Base-by-base conservation (phyloP, 192 early-diverging fungal genomes). In the Physocladia obscura region DNA sequence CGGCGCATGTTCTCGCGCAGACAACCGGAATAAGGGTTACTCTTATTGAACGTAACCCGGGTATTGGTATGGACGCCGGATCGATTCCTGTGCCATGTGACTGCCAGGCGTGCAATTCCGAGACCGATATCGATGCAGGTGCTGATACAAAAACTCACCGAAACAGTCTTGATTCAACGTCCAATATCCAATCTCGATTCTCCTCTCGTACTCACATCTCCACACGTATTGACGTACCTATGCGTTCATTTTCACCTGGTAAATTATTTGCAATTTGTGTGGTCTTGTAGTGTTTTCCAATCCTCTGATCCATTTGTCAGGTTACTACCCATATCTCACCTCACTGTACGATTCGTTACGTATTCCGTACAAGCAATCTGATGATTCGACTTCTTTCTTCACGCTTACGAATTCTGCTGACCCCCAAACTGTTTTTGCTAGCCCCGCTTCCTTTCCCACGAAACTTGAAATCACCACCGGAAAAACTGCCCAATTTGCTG, bases 211-310 rank as follows among this genome's bases (percentile, higher is more conserved):
- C n/a, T n/a, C 62, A 65, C 35, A 51, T 31, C 31, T 11, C n/a
- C 15, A 40, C 63, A n/a, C 60, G 79, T n/a, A 82, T 84, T 49
- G 83, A 82, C 40, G 81, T 83, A 4, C 83, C 83, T 19, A 85
- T 85, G 83, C 73, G 83, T 32, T 73, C 69, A 29, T 82, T 85
- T 64, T 82, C 79, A 49, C 78, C 78, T 15, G 75, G 74, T 77
- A 34, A 35, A 61, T 11, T 60, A 27, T 69, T 11, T 63, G n/a
- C n/a, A n/a, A n/a, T n/a, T n/a, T n/a, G n/a, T n/a, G n/a, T n/a
- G n/a, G n/a, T n/a, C n/a, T 19, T 30, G 26, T 31, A 11, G 6
- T 24, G 37, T 0, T 34, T 1, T 36, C 4, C 32, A 13, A 44
- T 19, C 44, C 11, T 4, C 30, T 37, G 3, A 11, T 21, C 17